A percentile compares a stretch with the other conserved stretches of the same genome.
These are phyloP conservation scores for Bolboschoenus planiculmis DNA, from an alignment of 176 grass and related monocot species.

Conservation along the genomic window DNA sequence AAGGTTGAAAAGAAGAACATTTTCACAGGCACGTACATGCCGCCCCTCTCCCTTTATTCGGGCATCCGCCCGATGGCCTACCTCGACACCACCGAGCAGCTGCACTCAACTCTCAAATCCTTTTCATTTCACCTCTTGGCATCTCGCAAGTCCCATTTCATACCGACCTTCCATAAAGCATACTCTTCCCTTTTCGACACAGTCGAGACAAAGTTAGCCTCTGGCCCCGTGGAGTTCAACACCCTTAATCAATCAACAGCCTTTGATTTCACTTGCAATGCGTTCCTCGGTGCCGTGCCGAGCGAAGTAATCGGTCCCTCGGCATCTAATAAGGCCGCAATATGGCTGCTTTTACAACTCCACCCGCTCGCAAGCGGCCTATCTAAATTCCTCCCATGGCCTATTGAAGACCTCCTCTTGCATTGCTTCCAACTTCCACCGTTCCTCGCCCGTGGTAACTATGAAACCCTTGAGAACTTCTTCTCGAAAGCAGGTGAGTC, in stretches of 20 bases:
- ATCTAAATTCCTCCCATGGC: constrained; percentile 15
- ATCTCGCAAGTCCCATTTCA: constrained; percentile 21
- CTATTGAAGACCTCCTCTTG: constrained; percentile 28
- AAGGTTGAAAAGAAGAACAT: constrained; percentile 35
- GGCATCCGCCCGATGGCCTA: constrained; percentile 32
- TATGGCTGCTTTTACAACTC: constrained; percentile 30
- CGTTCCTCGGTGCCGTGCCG: constrained; percentile 1
- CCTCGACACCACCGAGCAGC: constrained; percentile 31
- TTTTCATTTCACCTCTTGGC: constrained; percentile 26
- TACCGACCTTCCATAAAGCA: constrained; percentile 16
- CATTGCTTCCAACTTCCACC: constrained; percentile 28
- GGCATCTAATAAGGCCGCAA: background rate
- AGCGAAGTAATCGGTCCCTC: background rate
- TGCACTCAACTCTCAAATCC: constrained; percentile 23
- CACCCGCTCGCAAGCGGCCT: background rate
- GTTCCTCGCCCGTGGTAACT: background rate
- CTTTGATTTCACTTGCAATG: constrained; percentile 26
- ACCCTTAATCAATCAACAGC: constrained; percentile 12
- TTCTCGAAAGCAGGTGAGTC: background rate
- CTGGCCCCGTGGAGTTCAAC: constrained; percentile 30
- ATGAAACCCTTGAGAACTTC: constrained; percentile 26
- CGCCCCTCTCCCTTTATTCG: constrained; percentile 22
- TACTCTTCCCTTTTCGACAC: constrained; percentile 28
- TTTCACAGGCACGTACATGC: constrained; percentile 33
- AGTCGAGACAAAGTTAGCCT: constrained; percentile 11